These are phyloP conservation scores for Ceratobasidium sp. DNA, from an alignment of 1,284 basidiomycete genomes.

Conservation along the genomic window DNA sequence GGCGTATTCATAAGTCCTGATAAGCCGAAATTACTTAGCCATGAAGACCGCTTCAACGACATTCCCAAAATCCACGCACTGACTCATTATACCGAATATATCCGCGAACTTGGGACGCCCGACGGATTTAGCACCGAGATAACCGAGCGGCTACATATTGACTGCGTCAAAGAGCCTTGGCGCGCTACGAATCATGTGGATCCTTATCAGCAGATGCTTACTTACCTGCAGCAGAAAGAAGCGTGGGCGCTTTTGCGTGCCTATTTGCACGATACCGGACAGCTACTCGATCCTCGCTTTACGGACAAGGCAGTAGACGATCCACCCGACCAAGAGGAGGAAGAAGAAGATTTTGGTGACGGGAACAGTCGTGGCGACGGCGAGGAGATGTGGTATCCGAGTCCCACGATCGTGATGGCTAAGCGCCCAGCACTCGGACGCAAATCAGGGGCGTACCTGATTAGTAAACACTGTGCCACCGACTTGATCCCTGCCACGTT, in stretches of 20 bases:
- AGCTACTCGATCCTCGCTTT: not conserved
- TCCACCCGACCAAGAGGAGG: not conserved
- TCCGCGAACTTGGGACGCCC: not conserved
- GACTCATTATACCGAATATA: not conserved
- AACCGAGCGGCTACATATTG: slow-evolving; percentile 10
- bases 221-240: not conserved
- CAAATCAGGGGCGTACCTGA: not conserved
- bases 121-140: not conserved
- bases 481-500: not conserved
- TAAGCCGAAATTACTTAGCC: no score
- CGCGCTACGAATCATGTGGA: not conserved
- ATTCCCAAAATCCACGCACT: slow-evolving; percentile 44
- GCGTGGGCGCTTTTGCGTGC: not conserved
- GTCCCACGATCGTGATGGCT: not conserved
- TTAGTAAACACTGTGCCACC: not conserved
- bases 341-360: not conserved
- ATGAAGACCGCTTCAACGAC: slow-evolving; percentile 17
- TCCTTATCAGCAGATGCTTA: not conserved
- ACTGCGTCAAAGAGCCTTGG: slow-evolving; percentile 2
- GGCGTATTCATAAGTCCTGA: not conserved
- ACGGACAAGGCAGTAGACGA: not conserved
- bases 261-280: not conserved
- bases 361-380: not conserved
- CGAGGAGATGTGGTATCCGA: not conserved
- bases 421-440: not conserved